Evolutionary conservation across 2,329 filamentous ascomycete genomes (phyloP).

Genomic region (Neonectria coccinea): DNA sequence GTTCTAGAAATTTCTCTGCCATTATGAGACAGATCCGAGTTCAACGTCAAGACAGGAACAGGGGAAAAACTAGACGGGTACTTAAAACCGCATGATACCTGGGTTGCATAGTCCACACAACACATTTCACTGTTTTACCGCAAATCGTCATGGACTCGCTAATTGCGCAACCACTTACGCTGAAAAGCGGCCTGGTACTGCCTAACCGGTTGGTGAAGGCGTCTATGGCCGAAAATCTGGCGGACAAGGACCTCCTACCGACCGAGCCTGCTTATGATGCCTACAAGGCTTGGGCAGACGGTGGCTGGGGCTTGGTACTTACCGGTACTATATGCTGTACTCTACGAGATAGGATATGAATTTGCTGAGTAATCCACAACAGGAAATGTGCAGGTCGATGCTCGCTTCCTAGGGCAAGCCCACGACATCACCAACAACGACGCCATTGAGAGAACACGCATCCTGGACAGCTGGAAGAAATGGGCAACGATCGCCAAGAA

Average conservation of each 20-base stretch:
- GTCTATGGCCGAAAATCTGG: constrained; percentile 12
- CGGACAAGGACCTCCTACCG: not conserved
- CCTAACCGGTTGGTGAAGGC: constrained; percentile 59
- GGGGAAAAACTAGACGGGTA: too few relatives aligned
- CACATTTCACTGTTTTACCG: too few relatives aligned
- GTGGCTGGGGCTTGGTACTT: constrained; percentile 11
- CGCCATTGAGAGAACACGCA: not conserved
- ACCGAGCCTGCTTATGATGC: not conserved
- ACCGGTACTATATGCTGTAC: not conserved
- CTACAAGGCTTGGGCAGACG: constrained; percentile 9
- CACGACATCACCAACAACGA: not conserved
- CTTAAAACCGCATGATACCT: too few relatives aligned
- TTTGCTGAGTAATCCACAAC: not conserved
- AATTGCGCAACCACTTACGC: constrained; percentile 51
- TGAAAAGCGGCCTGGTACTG: constrained; percentile 63
- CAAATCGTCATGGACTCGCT: not conserved
- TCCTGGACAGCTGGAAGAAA: not conserved
- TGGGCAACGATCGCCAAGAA: not conserved
- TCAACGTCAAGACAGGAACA: too few relatives aligned
- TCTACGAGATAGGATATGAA: not conserved
- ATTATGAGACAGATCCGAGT: too few relatives aligned
- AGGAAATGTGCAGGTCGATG: constrained; percentile 10
- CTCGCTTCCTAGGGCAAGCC: not conserved
- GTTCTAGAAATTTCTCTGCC: too few relatives aligned
- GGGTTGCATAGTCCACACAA: too few relatives aligned